A percentile compares a stretch with the other conserved stretches of the same genome.
Conservation (phyloP, 1,139 yeast species). For the Pichia sorboxylosa region DNA sequence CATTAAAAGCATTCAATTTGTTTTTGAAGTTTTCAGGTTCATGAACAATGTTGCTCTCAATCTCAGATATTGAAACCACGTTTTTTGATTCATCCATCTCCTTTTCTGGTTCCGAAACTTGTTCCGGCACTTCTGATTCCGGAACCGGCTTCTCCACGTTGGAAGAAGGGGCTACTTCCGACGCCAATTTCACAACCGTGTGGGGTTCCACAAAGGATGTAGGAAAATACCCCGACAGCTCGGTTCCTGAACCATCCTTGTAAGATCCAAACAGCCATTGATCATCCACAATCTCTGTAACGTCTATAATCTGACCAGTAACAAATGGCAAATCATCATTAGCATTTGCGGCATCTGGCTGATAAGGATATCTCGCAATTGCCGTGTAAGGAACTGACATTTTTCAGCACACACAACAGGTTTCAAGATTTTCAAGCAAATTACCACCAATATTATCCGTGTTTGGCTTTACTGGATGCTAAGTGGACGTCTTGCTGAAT, state of each 20-base stretch:
- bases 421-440: no score
- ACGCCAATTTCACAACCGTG: not conserved
- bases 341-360: conserved; percentile 23
- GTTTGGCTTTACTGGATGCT: no score
- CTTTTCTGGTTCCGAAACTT: not conserved
- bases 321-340: conserved; percentile 74
- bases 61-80: not conserved
- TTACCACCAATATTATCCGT: no score
- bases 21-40: conserved; percentile 24
- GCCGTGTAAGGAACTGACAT: conserved; percentile 19
- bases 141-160: not conserved
- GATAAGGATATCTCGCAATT: conserved; percentile 20
- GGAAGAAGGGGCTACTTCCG: not conserved
- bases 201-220: conserved; percentile 56
- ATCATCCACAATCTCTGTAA: conserved; percentile 69
- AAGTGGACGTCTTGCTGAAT: no score
- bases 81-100: not conserved
- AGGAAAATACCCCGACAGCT: conserved; percentile 72
- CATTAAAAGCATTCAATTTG: conserved; percentile 35
- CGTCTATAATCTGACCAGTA: conserved; percentile 59
- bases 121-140: not conserved
- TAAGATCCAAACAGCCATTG: conserved; percentile 76
- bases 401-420: no score
- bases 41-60: conserved; percentile 6
- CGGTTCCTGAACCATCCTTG: conserved; percentile 22